A percentile compares a stretch with the other conserved stretches of the same genome.
phyloP scores from a whole-genome alignment of 1,139 yeast genomes.

The Lodderomyces jiufengensis region DNA sequence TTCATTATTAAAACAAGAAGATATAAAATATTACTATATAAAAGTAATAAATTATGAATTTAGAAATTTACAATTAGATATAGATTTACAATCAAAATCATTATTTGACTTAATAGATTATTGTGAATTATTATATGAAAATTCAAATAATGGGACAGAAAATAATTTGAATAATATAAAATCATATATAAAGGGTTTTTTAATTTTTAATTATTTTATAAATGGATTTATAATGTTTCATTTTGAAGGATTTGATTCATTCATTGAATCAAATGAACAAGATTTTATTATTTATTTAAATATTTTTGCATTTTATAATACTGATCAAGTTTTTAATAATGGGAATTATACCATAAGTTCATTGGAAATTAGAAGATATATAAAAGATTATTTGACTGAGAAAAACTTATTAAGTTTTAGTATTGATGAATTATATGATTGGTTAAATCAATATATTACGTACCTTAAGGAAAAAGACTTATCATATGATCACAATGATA shows the following conservation, averaged over 20 bases:
- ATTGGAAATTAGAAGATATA: slow-evolving; percentile 23
- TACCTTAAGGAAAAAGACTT: slow-evolving; percentile 35
- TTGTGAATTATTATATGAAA: slow-evolving; percentile 41
- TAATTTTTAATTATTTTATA: slow-evolving; percentile 43
- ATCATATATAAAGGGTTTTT: slow-evolving; percentile 36
- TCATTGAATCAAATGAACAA: slow-evolving; percentile 34
- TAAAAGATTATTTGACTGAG: slow-evolving; percentile 29
- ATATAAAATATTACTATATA: slow-evolving; percentile 19
- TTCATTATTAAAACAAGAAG: slow-evolving; percentile 8
- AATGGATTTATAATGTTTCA: slow-evolving; percentile 44
- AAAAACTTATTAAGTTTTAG: slow-evolving; percentile 35
- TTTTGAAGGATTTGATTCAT: slow-evolving; percentile 43
- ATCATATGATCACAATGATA: neutral
- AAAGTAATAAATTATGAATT: slow-evolving; percentile 35
- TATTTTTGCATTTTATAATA: slow-evolving; percentile 40
- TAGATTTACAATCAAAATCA: slow-evolving; percentile 27
- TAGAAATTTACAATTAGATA: slow-evolving; percentile 35
- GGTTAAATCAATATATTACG: slow-evolving; percentile 42
- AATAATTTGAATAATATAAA: slow-evolving; percentile 18
- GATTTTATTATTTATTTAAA: slow-evolving; percentile 46
- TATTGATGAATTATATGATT: slow-evolving; percentile 34
- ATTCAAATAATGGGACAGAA: slow-evolving; percentile 15
- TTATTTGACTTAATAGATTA: slow-evolving; percentile 43
- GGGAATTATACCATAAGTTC: slow-evolving; percentile 23
- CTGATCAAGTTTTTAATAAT: slow-evolving; percentile 24